These are phyloP conservation scores for Leishmania arabica DNA, from an alignment of 208 protist genomes.

Conservation along the genomic window DNA sequence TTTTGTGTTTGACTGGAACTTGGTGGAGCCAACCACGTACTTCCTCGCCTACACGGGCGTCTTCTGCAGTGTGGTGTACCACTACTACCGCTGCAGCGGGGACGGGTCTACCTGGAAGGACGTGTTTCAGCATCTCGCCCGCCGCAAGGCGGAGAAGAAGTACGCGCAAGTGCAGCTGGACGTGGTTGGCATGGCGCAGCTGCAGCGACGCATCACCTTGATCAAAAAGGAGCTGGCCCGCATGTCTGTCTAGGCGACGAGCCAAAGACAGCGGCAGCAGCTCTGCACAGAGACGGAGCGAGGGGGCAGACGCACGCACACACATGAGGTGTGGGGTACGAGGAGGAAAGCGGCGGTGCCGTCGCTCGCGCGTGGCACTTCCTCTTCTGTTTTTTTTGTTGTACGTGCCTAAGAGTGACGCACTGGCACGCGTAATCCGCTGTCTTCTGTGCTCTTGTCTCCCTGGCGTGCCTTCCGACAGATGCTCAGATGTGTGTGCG, in stretches of 20 bases:
- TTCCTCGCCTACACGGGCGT: slow-evolving; percentile 77
- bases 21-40: slow-evolving; percentile 87
- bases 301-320: background rate
- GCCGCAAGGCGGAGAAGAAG: slow-evolving; percentile 31
- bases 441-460: background rate
- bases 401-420: background rate
- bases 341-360: background rate
- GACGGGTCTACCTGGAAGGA: slow-evolving; percentile 63
- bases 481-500: no score
- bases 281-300: background rate
- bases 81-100: slow-evolving; percentile 56
- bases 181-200: slow-evolving; percentile 22
- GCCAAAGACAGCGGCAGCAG: background rate
- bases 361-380: background rate
- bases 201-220: slow-evolving; percentile 31
- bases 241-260: slow-evolving; percentile 22
- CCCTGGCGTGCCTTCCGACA: background rate
- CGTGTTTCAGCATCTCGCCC: slow-evolving; percentile 42
- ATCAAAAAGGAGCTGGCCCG: slow-evolving; percentile 42
- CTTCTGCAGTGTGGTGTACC: slow-evolving; percentile 62
- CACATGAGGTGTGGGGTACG: background rate
- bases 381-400: background rate
- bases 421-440: background rate
- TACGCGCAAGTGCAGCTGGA: slow-evolving; percentile 51
- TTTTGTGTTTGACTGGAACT: slow-evolving; percentile 88